phyloP scores from a whole-genome alignment of 1,284 basidiomycete species.

The Trichosporon ovoides region DNA sequence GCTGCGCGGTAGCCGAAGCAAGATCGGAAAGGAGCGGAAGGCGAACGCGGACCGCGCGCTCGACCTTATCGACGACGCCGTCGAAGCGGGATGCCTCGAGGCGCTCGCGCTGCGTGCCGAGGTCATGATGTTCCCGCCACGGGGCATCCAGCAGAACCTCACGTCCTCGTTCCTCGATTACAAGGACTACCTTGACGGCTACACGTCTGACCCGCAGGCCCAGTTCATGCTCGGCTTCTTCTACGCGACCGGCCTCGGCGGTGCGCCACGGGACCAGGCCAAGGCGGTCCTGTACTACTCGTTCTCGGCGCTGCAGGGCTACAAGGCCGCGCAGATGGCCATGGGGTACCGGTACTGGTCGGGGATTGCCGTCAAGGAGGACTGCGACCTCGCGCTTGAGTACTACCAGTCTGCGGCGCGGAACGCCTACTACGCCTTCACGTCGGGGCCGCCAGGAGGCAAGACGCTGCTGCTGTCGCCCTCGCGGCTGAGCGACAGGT shows the following conservation, averaged over 20 bases:
- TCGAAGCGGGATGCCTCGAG: constrained; percentile 68
- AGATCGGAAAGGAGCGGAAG: constrained; percentile 11
- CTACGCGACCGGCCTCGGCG: constrained; percentile 73
- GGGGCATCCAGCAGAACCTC: constrained; percentile 38
- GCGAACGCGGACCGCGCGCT: constrained; percentile 62
- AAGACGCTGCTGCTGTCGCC: constrained; percentile 75
- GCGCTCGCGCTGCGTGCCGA: constrained; percentile 67
- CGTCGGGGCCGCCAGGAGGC: constrained; percentile 85
- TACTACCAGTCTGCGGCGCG: constrained; percentile 86
- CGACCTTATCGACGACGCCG: constrained; percentile 69
- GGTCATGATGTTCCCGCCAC: constrained; percentile 56
- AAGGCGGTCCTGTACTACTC: constrained; percentile 82
- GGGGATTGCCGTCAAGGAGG: constrained; percentile 83
- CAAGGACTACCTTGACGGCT: constrained; percentile 43
- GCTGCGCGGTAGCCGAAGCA: constrained; percentile 14
- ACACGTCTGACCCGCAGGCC: constrained; percentile 61
- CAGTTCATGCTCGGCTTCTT: constrained; percentile 82
- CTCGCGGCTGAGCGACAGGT: constrained; percentile 79
- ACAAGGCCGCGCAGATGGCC: constrained; percentile 84
- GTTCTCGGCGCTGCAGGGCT: constrained; percentile 80
- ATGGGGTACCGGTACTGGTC: constrained; percentile 93
- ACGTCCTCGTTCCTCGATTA: constrained; percentile 26
- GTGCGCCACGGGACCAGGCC: constrained; percentile 53
- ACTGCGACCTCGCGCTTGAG: constrained; percentile 70
- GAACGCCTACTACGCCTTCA: constrained; percentile 69